Conservation (phyloP, 495 filamentous ascomycete species). For the Lasiosphaeria miniovina region DNA sequence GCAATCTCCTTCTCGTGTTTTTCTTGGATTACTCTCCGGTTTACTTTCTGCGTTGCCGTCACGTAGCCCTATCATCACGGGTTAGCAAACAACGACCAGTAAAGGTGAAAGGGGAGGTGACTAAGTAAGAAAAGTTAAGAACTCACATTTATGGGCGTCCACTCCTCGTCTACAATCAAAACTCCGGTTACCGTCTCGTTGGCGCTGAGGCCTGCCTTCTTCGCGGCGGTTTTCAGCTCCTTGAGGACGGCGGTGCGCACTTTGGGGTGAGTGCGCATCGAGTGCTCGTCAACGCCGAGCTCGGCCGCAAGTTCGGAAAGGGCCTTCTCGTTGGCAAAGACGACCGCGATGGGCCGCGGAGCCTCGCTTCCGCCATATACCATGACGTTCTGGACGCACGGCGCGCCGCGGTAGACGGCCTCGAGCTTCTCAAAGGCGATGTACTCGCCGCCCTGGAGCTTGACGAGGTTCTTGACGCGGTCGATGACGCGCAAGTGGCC, state of each 20-base stretch:
- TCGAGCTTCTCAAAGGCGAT: slow-evolving; percentile 67
- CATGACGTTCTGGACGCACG: slow-evolving; percentile 57
- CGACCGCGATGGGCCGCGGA: slow-evolving; percentile 55
- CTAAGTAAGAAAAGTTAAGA: neutral
- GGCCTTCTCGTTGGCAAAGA: slow-evolving; percentile 54
- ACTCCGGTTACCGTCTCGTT: slow-evolving; percentile 61
- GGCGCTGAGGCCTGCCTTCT: slow-evolving; percentile 47
- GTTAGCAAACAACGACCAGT: slow-evolving; percentile 23
- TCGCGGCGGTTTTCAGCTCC: slow-evolving; percentile 50
- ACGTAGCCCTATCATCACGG: slow-evolving; percentile 46
- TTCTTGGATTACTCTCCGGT: slow-evolving; percentile 51
- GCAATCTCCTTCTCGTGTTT: slow-evolving; percentile 56
- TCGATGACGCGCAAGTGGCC: slow-evolving; percentile 87
- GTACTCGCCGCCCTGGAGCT: slow-evolving; percentile 64
- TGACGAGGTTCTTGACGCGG: slow-evolving; percentile 81
- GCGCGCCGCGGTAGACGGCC: slow-evolving; percentile 56
- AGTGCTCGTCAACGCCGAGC: slow-evolving; percentile 47
- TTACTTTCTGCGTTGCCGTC: slow-evolving; percentile 63
- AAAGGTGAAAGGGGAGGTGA: neutral
- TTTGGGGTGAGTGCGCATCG: slow-evolving; percentile 43
- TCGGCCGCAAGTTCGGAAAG: slow-evolving; percentile 50
- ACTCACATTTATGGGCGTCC: slow-evolving; percentile 63
- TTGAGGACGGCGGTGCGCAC: slow-evolving; percentile 51
- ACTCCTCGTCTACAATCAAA: slow-evolving; percentile 61
- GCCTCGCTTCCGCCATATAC: slow-evolving; percentile 53